Conservation (phyloP, 805 yeast genomes). For the Middelhovenomyces tepae region DNA sequence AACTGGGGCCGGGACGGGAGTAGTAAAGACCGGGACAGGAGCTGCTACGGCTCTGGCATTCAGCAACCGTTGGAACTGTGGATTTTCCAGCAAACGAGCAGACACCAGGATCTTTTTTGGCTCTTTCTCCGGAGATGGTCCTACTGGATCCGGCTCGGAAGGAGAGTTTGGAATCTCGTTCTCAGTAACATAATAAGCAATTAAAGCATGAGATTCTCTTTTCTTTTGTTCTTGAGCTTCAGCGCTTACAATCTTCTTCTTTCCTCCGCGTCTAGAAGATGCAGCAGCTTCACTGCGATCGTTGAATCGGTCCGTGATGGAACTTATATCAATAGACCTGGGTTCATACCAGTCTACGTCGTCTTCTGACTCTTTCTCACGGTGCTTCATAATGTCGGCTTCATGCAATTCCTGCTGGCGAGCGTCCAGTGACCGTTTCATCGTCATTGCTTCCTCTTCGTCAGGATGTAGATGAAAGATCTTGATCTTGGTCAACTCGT, state of each 20-base stretch:
- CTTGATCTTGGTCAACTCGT: constrained; percentile 11
- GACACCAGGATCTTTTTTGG: background rate
- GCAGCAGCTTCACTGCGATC: background rate
- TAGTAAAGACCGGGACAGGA: background rate
- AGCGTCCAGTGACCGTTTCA: constrained; percentile 10
- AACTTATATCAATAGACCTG: constrained; percentile 5
- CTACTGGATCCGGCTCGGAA: constrained; percentile 8
- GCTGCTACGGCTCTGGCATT: background rate
- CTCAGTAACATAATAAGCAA: constrained; percentile 8
- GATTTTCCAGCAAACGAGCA: background rate
- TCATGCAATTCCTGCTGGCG: constrained; percentile 13
- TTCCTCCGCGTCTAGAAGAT: constrained; percentile 12
- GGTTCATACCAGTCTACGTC: constrained; percentile 16
- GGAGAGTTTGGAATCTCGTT: constrained; percentile 10
- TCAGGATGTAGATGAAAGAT: constrained; percentile 9
- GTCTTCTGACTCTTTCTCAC: constrained; percentile 7
- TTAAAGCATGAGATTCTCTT: constrained; percentile 12
- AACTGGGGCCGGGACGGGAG: background rate
- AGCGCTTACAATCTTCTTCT: constrained; percentile 4
- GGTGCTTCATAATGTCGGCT: constrained; percentile 5
- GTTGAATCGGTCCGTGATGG: background rate
- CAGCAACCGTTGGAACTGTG: background rate
- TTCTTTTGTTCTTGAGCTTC: constrained; percentile 11
- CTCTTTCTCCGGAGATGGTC: background rate
- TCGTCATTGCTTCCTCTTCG: constrained; percentile 1